These are phyloP conservation scores for Przewalskia tangutica DNA, from an alignment of 257 asterid species.

Conservation along the genomic window DNA sequence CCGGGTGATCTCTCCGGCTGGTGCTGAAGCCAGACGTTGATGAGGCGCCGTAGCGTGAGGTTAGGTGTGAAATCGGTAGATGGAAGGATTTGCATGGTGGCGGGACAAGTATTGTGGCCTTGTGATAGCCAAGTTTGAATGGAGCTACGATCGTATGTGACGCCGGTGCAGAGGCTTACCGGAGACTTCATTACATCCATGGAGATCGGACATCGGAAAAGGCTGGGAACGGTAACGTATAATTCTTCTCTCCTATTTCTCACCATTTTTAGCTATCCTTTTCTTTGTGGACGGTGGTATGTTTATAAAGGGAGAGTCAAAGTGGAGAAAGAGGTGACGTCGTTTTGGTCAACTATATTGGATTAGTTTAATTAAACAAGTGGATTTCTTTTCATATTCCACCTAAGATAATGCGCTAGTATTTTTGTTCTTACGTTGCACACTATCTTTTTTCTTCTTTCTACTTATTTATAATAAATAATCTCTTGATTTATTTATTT, in stretches of 20 bases:
- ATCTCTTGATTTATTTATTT: neutral
- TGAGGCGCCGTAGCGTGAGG: conserved; percentile 87
- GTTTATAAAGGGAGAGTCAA: conserved; percentile 14
- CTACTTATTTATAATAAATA: neutral
- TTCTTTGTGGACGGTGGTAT: neutral
- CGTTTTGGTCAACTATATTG: conserved; percentile 30
- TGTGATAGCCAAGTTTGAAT: conserved; percentile 76
- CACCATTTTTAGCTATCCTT: conserved; percentile 1
- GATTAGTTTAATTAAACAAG: conserved; percentile 5
- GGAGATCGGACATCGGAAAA: conserved; percentile 89
- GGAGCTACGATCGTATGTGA: conserved; percentile 85
- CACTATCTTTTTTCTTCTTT: neutral
- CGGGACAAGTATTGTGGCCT: conserved; percentile 91
- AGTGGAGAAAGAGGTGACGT: conserved; percentile 22
- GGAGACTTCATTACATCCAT: conserved; percentile 96
- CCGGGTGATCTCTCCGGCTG: neutral
- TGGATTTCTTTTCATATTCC: conserved; percentile 2
- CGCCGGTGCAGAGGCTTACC: conserved; percentile 90
- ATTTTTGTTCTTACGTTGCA: neutral
- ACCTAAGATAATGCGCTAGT: neutral
- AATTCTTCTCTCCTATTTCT: conserved; percentile 28
- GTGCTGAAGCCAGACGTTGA: conserved; percentile 60
- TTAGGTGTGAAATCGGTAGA: conserved; percentile 69
- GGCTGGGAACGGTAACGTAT: conserved; percentile 57
- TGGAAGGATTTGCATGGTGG: conserved; percentile 75